A percentile compares a stretch with the other conserved stretches of the same genome.
Conservation (phyloP, 768 basidiomycete species). For the Pleurotus salmoneostramineus region DNA sequence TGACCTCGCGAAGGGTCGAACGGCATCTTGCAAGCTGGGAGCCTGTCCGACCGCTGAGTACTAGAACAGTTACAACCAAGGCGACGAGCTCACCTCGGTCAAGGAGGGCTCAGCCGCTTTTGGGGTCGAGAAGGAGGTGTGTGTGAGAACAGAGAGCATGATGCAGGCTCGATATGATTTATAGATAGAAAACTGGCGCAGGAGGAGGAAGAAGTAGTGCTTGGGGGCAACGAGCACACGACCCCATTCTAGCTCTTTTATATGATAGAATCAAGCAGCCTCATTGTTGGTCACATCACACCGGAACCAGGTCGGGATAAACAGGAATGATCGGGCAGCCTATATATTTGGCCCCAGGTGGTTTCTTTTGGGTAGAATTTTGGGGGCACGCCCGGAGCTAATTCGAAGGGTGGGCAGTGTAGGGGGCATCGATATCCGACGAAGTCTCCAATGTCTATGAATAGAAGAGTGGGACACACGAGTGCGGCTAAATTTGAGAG, state of each 20-base stretch:
- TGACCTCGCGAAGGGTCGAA: conserved; percentile 60
- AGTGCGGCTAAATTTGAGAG: too few relatives aligned
- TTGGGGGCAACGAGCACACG: background rate
- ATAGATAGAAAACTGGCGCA: too few relatives aligned
- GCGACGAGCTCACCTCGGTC: conserved; percentile 30
- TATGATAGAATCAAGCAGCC: conserved; percentile 1
- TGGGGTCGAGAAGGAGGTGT: background rate
- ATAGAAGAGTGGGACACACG: background rate
- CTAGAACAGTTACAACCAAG: background rate
- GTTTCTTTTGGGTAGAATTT: background rate
- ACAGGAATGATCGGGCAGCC: conserved; percentile 7
- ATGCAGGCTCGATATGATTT: conserved; percentile 12
- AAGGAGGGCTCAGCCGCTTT: conserved; percentile 18
- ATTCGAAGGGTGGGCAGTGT: conserved; percentile 2
- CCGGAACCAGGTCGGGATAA: conserved; percentile 8
- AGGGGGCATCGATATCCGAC: conserved; percentile 1
- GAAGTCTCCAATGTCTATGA: background rate
- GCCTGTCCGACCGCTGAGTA: background rate
- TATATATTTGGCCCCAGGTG: conserved; percentile 4
- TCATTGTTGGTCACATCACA: conserved; percentile 8
- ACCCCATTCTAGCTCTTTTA: background rate
- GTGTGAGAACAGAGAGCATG: conserved; percentile 26
- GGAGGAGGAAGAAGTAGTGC: too few relatives aligned
- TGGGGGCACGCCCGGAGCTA: conserved; percentile 7
- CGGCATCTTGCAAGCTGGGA: conserved; percentile 41